Evolutionary conservation across 2,329 filamentous ascomycete species (phyloP).

Genomic region (Sporothrix globosa): DNA sequence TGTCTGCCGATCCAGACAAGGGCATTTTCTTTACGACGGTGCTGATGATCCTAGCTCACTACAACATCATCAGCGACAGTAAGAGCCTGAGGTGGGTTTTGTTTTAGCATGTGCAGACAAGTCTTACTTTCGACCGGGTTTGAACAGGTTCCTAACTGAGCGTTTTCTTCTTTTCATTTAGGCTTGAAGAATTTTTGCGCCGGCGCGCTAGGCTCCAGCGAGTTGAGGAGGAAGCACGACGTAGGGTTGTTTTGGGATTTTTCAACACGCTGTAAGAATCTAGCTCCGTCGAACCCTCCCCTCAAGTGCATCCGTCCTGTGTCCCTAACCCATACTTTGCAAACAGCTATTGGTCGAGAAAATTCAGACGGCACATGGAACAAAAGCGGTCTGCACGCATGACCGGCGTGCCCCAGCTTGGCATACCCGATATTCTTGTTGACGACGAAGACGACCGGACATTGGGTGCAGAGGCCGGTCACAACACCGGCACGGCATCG

Average conservation of each 20-base stretch:
- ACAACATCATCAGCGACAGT: conserved; percentile 98
- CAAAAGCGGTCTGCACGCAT: conserved; percentile 75
- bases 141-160: conserved; percentile 37
- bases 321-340: background rate
- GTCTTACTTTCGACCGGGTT: conserved; percentile 44
- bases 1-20: conserved; percentile 84
- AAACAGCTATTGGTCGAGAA: conserved; percentile 75
- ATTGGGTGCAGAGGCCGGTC: conserved; percentile 35
- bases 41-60: conserved; percentile 93
- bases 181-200: conserved; percentile 90
- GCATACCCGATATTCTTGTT: conserved; percentile 86
- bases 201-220: conserved; percentile 87
- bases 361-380: conserved; percentile 76
- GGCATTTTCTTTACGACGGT: conserved; percentile 92
- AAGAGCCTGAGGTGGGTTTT: conserved; percentile 78
- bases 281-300: background rate
- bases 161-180: conserved; percentile 42
- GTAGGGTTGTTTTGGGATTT: conserved; percentile 89
- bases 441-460: conserved; percentile 69
- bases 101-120: background rate
- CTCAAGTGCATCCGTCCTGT: background rate
- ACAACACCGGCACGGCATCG: conserved; percentile 41
- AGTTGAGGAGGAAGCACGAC: conserved; percentile 90
- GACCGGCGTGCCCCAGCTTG: conserved; percentile 75
- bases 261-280: conserved; percentile 81